Conservation (phyloP, 305 asterid species). For the Striga hermonthica region DNA sequence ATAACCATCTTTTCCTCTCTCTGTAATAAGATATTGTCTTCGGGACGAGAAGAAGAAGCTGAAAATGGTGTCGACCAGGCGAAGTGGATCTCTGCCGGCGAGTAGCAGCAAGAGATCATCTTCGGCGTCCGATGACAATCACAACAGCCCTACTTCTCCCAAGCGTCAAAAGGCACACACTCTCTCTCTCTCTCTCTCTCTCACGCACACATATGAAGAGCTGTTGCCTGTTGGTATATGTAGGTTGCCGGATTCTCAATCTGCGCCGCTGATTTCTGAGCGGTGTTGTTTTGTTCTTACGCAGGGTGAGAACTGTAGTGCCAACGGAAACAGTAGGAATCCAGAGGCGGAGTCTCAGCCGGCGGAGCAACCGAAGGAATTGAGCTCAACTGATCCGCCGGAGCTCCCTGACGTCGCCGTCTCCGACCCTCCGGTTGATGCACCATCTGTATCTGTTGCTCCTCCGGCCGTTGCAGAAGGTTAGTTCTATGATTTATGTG, state of each 20-base stretch:
- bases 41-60: constrained; percentile 42
- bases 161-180: constrained; percentile 71
- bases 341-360: constrained; percentile 45
- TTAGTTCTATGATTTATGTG: constrained; percentile 1
- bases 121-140: constrained; percentile 58
- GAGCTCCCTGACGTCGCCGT: constrained; percentile 39
- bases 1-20: not conserved
- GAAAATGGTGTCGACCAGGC: constrained; percentile 84
- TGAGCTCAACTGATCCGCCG: constrained; percentile 63
- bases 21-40: constrained; percentile 31
- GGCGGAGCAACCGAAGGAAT: constrained; percentile 65
- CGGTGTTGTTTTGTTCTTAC: constrained; percentile 13
- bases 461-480: constrained; percentile 55
- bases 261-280: constrained; percentile 30
- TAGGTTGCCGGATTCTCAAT: constrained; percentile 26
- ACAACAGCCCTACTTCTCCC: constrained; percentile 61
- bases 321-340: constrained; percentile 31
- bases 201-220: constrained; percentile 12
- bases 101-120: constrained; percentile 65
- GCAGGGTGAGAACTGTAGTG: constrained; percentile 51
- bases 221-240: constrained; percentile 27
- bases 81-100: constrained; percentile 88
- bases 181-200: constrained; percentile 20
- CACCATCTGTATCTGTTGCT: constrained; percentile 22
- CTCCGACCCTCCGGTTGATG: too few relatives aligned